A percentile compares a stretch with the other conserved stretches of the same genome.
These are phyloP conservation scores for Leccinum obscurum DNA, from an alignment of 768 basidiomycete species.

Conservation along the genomic window DNA sequence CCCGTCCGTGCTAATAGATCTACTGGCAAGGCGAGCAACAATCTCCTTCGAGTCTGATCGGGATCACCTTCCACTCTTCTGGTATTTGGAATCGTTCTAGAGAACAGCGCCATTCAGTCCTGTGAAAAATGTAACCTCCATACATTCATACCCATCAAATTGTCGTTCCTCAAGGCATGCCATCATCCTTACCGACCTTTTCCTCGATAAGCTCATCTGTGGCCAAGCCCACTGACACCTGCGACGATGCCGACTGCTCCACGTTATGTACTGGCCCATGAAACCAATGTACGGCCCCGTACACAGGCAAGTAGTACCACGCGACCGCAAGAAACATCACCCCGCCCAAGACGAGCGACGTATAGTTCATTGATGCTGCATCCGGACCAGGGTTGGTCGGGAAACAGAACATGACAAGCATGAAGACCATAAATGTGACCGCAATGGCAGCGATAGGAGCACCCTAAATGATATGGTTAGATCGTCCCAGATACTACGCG, in stretches of 20 bases:
- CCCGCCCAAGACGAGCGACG: slow-evolving; percentile 62
- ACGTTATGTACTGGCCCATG: slow-evolving; percentile 54
- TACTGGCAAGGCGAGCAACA: background rate
- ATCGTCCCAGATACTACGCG: background rate
- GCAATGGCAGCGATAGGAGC: slow-evolving; percentile 51
- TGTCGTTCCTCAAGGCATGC: too few relatives aligned
- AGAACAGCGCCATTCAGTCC: too few relatives aligned
- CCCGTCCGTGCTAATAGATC: too few relatives aligned
- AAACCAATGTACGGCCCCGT: slow-evolving; percentile 73
- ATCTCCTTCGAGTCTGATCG: too few relatives aligned
- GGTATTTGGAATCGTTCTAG: too few relatives aligned
- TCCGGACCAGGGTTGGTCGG: slow-evolving; percentile 49
- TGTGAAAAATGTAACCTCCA: too few relatives aligned
- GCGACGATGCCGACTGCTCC: slow-evolving; percentile 14
- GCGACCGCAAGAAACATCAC: slow-evolving; percentile 51
- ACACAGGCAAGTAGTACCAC: slow-evolving; percentile 68
- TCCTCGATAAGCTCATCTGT: background rate
- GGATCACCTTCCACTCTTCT: too few relatives aligned
- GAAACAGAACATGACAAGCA: slow-evolving; percentile 58
- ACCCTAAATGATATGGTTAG: slow-evolving; percentile 38
- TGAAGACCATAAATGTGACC: slow-evolving; percentile 63
- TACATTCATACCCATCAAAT: too few relatives aligned
- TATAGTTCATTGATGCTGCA: slow-evolving; percentile 65
- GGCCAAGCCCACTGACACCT: background rate
- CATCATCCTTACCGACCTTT: background rate